Conservation (phyloP, 2,329 filamentous ascomycete genomes). For the Diaporthe helianthi region DNA sequence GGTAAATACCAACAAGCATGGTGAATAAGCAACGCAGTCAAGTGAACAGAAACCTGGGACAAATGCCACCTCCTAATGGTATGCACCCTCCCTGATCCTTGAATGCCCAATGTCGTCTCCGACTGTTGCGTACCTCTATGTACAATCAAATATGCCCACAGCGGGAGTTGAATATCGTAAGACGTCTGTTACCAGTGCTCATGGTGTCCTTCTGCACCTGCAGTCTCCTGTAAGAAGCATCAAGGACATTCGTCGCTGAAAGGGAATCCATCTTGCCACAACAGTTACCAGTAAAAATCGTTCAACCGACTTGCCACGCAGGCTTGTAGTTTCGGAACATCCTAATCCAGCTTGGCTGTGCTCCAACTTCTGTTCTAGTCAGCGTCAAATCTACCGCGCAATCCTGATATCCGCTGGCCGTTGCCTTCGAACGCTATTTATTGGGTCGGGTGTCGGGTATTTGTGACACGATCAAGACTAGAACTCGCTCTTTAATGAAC, state of each 20-base stretch:
- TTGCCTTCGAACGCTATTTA: background rate
- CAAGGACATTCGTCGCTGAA: background rate
- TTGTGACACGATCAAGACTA: background rate
- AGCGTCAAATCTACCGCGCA: background rate
- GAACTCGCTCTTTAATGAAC: slow-evolving; percentile 3
- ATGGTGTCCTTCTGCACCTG: background rate
- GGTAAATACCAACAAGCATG: background rate
- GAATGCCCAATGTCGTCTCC: background rate
- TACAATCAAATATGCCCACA: slow-evolving; percentile 1
- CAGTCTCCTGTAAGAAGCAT: background rate
- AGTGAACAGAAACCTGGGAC: background rate
- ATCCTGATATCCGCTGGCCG: background rate
- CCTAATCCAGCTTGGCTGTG: background rate
- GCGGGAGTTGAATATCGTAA: background rate
- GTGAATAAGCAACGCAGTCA: background rate
- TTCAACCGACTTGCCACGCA: background rate
- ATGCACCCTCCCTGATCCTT: slow-evolving; percentile 5
- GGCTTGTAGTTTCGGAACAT: background rate
- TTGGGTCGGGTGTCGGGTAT: background rate
- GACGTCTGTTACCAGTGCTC: background rate
- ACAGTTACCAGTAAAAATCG: background rate
- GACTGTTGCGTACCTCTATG: slow-evolving; percentile 4
- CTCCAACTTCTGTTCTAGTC: background rate
- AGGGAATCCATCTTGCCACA: background rate
- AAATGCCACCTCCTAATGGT: background rate